Percentiles rank a stretch among this genome's conserved stretches.
phyloP scores from a whole-genome alignment of 1,139 yeast species.

The Sugiyamaella neomexicana region DNA sequence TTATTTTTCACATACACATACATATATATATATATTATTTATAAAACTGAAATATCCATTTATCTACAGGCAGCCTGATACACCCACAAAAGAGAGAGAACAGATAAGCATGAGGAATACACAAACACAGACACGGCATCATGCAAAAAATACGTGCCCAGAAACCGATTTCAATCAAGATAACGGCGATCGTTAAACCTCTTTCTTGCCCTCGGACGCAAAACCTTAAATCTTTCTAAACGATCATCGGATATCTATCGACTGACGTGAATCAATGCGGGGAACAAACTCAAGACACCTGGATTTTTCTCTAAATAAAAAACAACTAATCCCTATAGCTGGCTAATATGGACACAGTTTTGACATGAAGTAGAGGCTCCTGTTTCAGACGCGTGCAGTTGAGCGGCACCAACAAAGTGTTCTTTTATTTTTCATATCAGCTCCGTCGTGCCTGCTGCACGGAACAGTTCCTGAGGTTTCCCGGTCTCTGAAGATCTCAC shows the following conservation, averaged over 20 bases:
- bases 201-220: neutral
- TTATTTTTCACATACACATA: too few relatives aligned
- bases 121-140: constrained; percentile 1
- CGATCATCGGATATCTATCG: too few relatives aligned
- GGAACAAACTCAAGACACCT: too few relatives aligned
- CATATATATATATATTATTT: neutral
- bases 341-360: too few relatives aligned
- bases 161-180: neutral
- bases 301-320: too few relatives aligned
- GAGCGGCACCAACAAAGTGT: too few relatives aligned
- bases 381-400: neutral
- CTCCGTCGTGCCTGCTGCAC: too few relatives aligned
- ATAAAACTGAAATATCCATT: neutral
- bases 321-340: too few relatives aligned
- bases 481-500: neutral
- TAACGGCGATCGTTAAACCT: neutral
- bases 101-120: neutral
- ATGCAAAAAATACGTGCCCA: neutral
- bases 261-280: too few relatives aligned
- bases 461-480: too few relatives aligned
- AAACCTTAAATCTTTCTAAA: neutral
- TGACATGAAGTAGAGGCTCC: neutral
- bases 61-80: neutral
- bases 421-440: too few relatives aligned
- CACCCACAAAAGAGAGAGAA: neutral